Conservation (phyloP, 352 stramenopile species). For the Globisporangium echinulatum region DNA sequence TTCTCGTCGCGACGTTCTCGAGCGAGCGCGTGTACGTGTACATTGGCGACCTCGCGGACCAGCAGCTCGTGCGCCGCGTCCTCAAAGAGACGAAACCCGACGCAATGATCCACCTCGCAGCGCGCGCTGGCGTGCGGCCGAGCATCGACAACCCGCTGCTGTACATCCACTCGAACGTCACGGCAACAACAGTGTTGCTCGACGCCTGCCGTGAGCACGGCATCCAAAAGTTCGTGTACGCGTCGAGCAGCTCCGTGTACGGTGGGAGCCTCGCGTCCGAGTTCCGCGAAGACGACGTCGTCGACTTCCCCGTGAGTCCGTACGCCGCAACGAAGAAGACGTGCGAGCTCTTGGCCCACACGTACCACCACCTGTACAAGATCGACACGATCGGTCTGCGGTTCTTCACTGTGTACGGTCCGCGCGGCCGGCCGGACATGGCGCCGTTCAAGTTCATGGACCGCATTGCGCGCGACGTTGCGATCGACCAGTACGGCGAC, state of each 20-base stretch:
- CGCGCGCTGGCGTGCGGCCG: constrained; percentile 93
- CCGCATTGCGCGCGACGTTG: constrained; percentile 82
- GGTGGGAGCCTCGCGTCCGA: constrained; percentile 88
- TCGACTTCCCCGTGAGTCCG: constrained; percentile 93
- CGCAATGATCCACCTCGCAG: constrained; percentile 94
- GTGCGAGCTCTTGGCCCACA: constrained; percentile 96
- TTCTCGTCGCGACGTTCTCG: constrained; percentile 55
- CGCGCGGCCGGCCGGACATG: constrained; percentile 95
- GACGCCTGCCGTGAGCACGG: constrained; percentile 87
- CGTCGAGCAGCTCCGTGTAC: constrained; percentile 93
- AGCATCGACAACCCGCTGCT: constrained; percentile 97
- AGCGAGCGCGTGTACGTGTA: constrained; percentile 64
- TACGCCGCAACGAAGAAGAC: constrained; percentile 98
- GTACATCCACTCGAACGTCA: constrained; percentile 98
- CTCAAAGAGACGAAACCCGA: constrained; percentile 83
- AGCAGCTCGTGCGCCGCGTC: constrained; percentile 82
- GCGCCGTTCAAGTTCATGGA: constrained; percentile 99
- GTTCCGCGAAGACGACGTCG: constrained; percentile 88
- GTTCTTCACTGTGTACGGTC: constrained; percentile 99
- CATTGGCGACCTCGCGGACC: constrained; percentile 93
- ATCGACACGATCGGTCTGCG: constrained; percentile 93
- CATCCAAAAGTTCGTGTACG: constrained; percentile 95
- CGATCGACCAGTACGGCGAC: constrained; percentile 97
- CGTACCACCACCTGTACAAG: constrained; percentile 96
- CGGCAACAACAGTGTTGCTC: constrained; percentile 91